Evolutionary conservation across 108 stramenopile species (phyloP), one percentile per base, ranked within the genome.

Genomic region (Nitzschia sp.): DNA sequence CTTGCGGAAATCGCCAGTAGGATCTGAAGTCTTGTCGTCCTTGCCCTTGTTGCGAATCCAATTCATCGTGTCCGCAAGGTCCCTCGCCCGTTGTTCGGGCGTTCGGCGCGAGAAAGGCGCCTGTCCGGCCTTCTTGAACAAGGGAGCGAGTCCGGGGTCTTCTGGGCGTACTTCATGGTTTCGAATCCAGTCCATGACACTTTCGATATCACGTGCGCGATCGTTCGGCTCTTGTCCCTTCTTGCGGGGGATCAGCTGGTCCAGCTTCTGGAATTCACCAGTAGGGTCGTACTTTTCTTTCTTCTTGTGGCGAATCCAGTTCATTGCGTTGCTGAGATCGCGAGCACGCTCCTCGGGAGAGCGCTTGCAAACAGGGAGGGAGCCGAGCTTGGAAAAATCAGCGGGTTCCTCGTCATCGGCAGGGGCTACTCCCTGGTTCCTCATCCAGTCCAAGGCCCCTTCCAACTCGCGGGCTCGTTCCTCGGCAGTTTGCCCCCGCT

Each of bases 381-480:
- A 30, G 13, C 66, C 74, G 25, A 67, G 19, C 2, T 21, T 61
- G 3, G 71, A 6, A 18, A 75, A 42, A 27, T 42, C 55, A 8
- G 54, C 21, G 2, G 19, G 27, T 33, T 46, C 64, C 26, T 72
- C 71, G 29, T 49, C 64, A 3, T 78, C 65, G 1, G 63, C 58
- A 51, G 34, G n/a, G 11, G 24, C 11, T 18, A 9, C 49, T 28
- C 45, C 26, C 1, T 53, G n/a, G 47, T 27, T 32, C 17, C 64
- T 38, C 35, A 64, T 31, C 38, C 54, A 81, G 33, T 75, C 70
- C 5, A 74, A 31, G 0, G 69, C 73, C 13, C 56, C 54, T 51
- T 80, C 79, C 17, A 72, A 38, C 30, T 74, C 73, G 23, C 29
- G 64, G n/a, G 73, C 73, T 18, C 73, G 64, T 29, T 66, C 65